Evolutionary conservation across 768 basidiomycete genomes (phyloP), one percentile per base, ranked within the genome.

Genomic region (Calocybe cyanea): DNA sequence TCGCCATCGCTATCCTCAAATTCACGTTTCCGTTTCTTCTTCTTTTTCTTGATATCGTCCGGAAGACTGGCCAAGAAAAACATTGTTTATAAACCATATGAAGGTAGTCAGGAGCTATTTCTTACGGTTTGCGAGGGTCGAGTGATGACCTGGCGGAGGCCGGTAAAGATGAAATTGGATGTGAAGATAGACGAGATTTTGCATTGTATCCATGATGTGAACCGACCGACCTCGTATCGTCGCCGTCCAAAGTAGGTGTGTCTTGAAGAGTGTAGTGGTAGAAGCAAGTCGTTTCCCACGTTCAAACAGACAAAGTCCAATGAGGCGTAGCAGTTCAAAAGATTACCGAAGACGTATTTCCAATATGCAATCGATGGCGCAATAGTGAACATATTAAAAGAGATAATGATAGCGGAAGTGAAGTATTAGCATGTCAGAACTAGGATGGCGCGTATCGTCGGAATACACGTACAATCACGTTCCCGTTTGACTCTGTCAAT

Each of bases 1-100:
- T 89, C 87, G 24, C 69, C 63, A 52, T 89, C 87, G 53, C 83
- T 85, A n/a, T 81, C 81, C 31, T 77, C 80, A 7, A 75, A 70
- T 31, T 87, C 87, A 45, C 85, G 77, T 74, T 86, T 88, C 64
- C 88, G 85, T 60, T 90, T 91, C 68, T 89, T 88, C 69, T 87
- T 88, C 71, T 85, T 87, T 66, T 79, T 86, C 70, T 83, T 86
- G 21, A 70, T 50, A 38, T 86, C 85, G 10, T 81, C 76, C 9
- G 63, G 57, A 21, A 60, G 55, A 33, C 64, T 64, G 30, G 17
- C 34, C 20, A 19, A 32, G 35, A 24, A 44, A 37, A 38, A 48
- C 36, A 25, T 30, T 52, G 32, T 49, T 39, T 49, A 5, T 28
- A 11, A 34, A 17, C 20, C 28, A n/a, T 47, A 38, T n/a, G 6